Conservation (phyloP, 2,329 filamentous ascomycete genomes). For the Chrysosporium keratinophilum region DNA sequence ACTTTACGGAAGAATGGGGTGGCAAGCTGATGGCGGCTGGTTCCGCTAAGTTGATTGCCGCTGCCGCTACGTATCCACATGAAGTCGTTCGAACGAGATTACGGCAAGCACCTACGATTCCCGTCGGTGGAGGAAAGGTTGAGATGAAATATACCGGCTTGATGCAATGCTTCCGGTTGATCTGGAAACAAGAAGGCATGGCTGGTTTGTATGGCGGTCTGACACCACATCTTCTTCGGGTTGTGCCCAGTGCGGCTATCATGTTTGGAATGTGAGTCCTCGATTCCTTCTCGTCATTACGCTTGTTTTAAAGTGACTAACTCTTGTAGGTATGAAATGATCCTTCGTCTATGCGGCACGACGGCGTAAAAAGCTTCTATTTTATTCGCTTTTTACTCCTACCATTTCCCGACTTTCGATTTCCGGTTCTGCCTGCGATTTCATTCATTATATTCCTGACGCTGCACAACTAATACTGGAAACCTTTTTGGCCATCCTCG, state of each 20-base stretch:
- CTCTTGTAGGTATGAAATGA: slow-evolving; percentile 14
- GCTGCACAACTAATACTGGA: slow-evolving; percentile 6
- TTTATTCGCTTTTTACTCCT: neutral
- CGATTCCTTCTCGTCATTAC: neutral
- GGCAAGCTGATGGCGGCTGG: slow-evolving; percentile 68
- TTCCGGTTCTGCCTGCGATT: neutral
- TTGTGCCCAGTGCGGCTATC: slow-evolving; percentile 84
- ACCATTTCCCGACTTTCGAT: neutral
- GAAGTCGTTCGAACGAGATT: slow-evolving; percentile 76
- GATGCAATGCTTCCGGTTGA: slow-evolving; percentile 74
- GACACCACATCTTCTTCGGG: slow-evolving; percentile 81
- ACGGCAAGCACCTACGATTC: slow-evolving; percentile 73
- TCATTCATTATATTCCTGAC: neutral
- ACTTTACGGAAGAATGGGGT: slow-evolving; percentile 44
- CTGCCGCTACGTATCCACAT: slow-evolving; percentile 80
- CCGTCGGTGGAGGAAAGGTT: slow-evolving; percentile 50
- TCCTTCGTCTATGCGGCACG: slow-evolving; percentile 15
- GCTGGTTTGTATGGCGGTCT: slow-evolving; percentile 79
- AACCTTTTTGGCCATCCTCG: too few species aligned
- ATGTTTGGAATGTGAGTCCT: slow-evolving; percentile 59
- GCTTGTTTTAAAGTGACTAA: neutral
- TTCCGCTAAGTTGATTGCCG: slow-evolving; percentile 69
- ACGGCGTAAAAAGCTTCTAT: slow-evolving; percentile 21
- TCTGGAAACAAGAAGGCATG: slow-evolving; percentile 82
- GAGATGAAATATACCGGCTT: slow-evolving; percentile 79